Evolutionary conservation across 2,329 filamentous ascomycete genomes (phyloP).

Genomic region (Beauveria brongniartii): DNA sequence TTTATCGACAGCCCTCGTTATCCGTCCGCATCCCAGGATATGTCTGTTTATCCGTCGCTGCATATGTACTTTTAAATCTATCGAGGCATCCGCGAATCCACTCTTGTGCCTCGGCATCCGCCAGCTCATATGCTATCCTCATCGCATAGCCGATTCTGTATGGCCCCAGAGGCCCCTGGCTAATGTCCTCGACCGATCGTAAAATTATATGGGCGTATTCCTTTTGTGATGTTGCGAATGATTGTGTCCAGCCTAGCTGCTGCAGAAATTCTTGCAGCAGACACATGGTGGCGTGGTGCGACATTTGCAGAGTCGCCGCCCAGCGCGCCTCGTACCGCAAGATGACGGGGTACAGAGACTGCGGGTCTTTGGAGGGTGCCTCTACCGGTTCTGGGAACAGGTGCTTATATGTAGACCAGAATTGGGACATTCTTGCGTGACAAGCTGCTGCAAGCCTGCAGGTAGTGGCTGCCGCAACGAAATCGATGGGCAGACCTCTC

Average conservation of each 20-base stretch:
- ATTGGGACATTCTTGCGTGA: conserved; percentile 23
- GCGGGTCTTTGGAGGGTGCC: conserved; percentile 21
- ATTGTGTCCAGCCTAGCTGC: conserved; percentile 22
- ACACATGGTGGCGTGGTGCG: conserved; percentile 31
- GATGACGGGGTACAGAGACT: conserved; percentile 25
- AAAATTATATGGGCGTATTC: conserved; percentile 25
- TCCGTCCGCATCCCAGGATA: conserved; percentile 5
- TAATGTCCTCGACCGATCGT: conserved; percentile 29
- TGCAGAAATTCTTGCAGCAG: conserved; percentile 31
- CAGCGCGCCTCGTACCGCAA: conserved; percentile 23
- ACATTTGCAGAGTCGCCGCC: conserved; percentile 27
- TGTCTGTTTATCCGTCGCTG: conserved; percentile 9
- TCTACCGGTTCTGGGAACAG: conserved; percentile 21
- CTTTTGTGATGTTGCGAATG: conserved; percentile 20
- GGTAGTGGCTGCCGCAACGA: conserved; percentile 22
- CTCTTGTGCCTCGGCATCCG: conserved; percentile 2
- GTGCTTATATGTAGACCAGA: conserved; percentile 23
- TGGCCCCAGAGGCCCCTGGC: conserved; percentile 30
- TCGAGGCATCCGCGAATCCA: conserved; percentile 8
- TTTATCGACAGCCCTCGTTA: background rate
- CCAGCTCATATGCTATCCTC: conserved; percentile 27
- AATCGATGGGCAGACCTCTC: conserved; percentile 22
- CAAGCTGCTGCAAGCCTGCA: conserved; percentile 20
- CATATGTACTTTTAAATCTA: conserved; percentile 7
- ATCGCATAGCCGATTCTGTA: conserved; percentile 30